A percentile compares a stretch with the other conserved stretches of the same genome.
Evolutionary conservation across 352 stramenopile species (phyloP).

Genomic region (Pythium aquatile): DNA sequence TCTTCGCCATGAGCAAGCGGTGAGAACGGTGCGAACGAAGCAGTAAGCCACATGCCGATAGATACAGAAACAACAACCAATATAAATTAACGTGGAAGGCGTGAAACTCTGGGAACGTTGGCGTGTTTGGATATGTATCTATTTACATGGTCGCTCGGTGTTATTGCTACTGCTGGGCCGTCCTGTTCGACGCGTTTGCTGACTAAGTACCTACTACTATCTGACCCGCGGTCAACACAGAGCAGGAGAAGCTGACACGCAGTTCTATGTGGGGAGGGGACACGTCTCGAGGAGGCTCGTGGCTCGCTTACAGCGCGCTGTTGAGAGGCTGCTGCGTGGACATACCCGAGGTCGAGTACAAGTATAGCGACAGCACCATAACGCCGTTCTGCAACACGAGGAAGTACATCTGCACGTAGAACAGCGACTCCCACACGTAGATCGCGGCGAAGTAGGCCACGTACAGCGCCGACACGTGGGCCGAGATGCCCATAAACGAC

Average conservation of each 20-base stretch:
- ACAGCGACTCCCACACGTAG: slow-evolving; percentile 72
- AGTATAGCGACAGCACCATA: slow-evolving; percentile 44
- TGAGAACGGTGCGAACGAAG: slow-evolving; percentile 29
- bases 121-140: slow-evolving; percentile 12
- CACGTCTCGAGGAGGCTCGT: neutral
- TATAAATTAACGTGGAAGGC: neutral
- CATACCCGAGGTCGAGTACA: slow-evolving; percentile 74
- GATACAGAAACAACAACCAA: too few relatives aligned
- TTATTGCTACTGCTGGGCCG: slow-evolving; percentile 14
- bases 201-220: slow-evolving; percentile 1
- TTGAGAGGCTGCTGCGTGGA: slow-evolving; percentile 27
- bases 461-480: slow-evolving; percentile 72
- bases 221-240: neutral
- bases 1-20: slow-evolving; percentile 79
- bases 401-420: slow-evolving; percentile 80
- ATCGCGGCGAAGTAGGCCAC: slow-evolving; percentile 66
- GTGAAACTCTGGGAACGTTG: neutral
- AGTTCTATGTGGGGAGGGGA: neutral
- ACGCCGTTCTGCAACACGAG: slow-evolving; percentile 64
- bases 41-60: neutral
- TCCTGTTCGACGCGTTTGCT: neutral
- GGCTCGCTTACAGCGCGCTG: slow-evolving; percentile 18
- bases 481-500: slow-evolving; percentile 82
- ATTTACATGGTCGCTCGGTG: slow-evolving; percentile 15
- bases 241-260: slow-evolving; percentile 1